These are phyloP conservation scores for Ramularia collo-cygni DNA, from an alignment of 2,329 filamentous ascomycete genomes.

Conservation along the genomic window DNA sequence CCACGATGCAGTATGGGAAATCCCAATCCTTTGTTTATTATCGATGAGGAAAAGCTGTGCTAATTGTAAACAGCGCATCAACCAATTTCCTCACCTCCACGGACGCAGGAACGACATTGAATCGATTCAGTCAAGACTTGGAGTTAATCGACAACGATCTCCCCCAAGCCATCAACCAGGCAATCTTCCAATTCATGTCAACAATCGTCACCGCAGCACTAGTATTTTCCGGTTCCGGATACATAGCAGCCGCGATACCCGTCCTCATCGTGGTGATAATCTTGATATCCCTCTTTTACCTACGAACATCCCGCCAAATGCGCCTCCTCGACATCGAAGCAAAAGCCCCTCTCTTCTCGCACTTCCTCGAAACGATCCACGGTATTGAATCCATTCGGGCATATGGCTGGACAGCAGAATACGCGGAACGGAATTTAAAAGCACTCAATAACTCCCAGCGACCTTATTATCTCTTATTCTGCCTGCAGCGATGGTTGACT, in stretches of 20 bases:
- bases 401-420: conserved; percentile 40
- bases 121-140: conserved; percentile 40
- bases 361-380: conserved; percentile 46
- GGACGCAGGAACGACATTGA: neutral
- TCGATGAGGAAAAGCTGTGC: too few relatives aligned
- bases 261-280: conserved; percentile 27
- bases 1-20: too few relatives aligned
- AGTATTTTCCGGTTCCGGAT: conserved; percentile 28
- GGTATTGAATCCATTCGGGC: conserved; percentile 47
- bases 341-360: conserved; percentile 44
- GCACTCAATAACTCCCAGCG: conserved; percentile 37
- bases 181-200: neutral
- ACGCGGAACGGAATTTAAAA: conserved; percentile 32
- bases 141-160: conserved; percentile 41
- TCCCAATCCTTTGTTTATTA: too few relatives aligned
- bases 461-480: conserved; percentile 40
- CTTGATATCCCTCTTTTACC: conserved; percentile 40
- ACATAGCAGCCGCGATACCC: conserved; percentile 36
- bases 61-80: too few relatives aligned
- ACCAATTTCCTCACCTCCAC: neutral
- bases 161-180: conserved; percentile 5
- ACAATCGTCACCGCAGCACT: conserved; percentile 3
- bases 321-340: conserved; percentile 49
- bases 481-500: conserved; percentile 40
- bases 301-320: conserved; percentile 43